A percentile compares a stretch with the other conserved stretches of the same genome.
phyloP scores from a whole-genome alignment of 306 rosid species.

The Vigna unguiculata region DNA sequence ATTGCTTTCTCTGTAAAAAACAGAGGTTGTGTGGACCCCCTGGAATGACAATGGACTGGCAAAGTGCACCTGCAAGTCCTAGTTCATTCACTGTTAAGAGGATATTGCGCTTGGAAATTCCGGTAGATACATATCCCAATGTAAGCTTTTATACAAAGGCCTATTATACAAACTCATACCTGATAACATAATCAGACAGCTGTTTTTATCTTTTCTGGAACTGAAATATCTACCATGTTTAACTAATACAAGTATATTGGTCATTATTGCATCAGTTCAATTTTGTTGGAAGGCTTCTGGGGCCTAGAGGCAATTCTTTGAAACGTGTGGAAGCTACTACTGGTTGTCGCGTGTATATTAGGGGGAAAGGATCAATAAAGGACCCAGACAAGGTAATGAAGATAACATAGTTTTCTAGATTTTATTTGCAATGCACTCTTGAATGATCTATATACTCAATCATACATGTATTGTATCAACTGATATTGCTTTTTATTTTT shows the following conservation, averaged over 20 bases:
- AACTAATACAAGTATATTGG: slow-evolving; percentile 36
- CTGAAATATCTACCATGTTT: slow-evolving; percentile 23
- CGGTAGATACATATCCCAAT: slow-evolving; percentile 89
- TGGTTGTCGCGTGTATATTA: slow-evolving; percentile 88
- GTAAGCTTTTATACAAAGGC: slow-evolving; percentile 51
- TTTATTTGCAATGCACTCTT: slow-evolving; percentile 21
- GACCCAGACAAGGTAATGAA: slow-evolving; percentile 82
- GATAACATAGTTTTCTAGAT: slow-evolving; percentile 14
- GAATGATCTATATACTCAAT: neutral
- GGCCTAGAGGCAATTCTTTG: slow-evolving; percentile 92
- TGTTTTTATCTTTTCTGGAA: slow-evolving; percentile 22
- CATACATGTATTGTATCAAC: slow-evolving; percentile 18
- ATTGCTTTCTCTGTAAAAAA: slow-evolving; percentile 37
- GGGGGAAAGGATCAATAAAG: slow-evolving; percentile 92
- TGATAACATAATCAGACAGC: slow-evolving; percentile 30
- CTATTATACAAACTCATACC: slow-evolving; percentile 35
- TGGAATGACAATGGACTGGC: slow-evolving; percentile 98
- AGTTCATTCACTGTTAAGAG: slow-evolving; percentile 85
- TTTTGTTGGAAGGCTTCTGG: slow-evolving; percentile 94
- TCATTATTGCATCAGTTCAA: slow-evolving; percentile 65
- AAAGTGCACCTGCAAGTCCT: slow-evolving; percentile 94
- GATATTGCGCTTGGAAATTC: slow-evolving; percentile 92
- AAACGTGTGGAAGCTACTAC: slow-evolving; percentile 97
- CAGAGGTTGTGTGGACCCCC: slow-evolving; percentile 83
- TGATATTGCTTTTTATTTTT: slow-evolving; percentile 4